These are phyloP conservation scores for Colletotrichum caudatum DNA, from an alignment of 2,329 filamentous ascomycete species.

Conservation along the genomic window DNA sequence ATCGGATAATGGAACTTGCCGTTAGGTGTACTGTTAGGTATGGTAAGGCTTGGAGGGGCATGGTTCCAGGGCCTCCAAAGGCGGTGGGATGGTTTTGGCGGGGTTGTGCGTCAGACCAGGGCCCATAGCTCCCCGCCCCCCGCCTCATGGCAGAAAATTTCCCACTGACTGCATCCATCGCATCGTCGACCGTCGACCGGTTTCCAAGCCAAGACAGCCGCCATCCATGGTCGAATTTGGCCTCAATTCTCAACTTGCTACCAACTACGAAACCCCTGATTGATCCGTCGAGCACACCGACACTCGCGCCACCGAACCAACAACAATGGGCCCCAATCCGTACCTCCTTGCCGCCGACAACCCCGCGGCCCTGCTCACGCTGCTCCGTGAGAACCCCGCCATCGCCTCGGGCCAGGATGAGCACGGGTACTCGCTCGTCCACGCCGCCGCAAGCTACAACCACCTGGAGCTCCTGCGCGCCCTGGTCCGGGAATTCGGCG, in stretches of 20 bases:
- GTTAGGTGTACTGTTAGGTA: no score
- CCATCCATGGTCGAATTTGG: constrained; percentile 19
- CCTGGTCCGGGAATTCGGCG: constrained; percentile 80
- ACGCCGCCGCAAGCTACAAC: constrained; percentile 93
- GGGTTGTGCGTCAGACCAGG: constrained; percentile 38
- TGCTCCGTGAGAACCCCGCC: constrained; percentile 79
- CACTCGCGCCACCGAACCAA: not conserved
- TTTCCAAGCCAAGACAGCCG: constrained; percentile 2
- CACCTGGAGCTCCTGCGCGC: constrained; percentile 83
- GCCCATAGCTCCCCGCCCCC: constrained; percentile 35
- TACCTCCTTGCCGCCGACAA: constrained; percentile 87
- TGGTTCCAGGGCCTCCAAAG: not conserved
- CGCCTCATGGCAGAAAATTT: constrained; percentile 42
- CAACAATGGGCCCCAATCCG: constrained; percentile 67
- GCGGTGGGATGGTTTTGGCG: constrained; percentile 30
- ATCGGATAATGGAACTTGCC: constrained; percentile 5
- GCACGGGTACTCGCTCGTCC: constrained; percentile 93
- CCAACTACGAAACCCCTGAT: not conserved
- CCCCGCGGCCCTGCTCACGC: constrained; percentile 76
- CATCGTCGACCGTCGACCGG: not conserved
- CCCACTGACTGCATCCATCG: constrained; percentile 6
- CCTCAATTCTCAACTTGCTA: constrained; percentile 20
- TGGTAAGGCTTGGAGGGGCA: constrained; percentile 26
- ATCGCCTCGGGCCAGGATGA: constrained; percentile 86
- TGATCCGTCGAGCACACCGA: not conserved